Evolutionary conservation across 345 rosid genomes (phyloP).

Genomic region (Firmiana major): DNA sequence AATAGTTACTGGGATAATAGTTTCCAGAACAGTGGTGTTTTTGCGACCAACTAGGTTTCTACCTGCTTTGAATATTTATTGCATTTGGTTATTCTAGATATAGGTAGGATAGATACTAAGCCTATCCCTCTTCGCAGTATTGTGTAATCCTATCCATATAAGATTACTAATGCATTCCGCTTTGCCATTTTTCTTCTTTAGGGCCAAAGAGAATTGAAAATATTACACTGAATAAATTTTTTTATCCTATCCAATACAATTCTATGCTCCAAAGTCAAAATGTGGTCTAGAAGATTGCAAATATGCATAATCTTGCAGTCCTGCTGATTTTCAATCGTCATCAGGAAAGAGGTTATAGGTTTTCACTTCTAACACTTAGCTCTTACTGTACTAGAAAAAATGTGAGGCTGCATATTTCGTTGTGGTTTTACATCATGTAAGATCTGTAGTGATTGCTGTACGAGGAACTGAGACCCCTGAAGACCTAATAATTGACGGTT

Average conservation of each 20-base stretch:
- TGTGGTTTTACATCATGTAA: conserved; percentile 70
- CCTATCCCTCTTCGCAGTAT: background rate
- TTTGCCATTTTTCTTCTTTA: background rate
- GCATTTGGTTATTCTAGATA: background rate
- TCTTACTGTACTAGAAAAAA: conserved; percentile 45
- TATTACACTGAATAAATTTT: too few relatives aligned
- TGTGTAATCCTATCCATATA: background rate
- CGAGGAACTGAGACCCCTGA: conserved; percentile 96
- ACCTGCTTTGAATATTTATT: background rate
- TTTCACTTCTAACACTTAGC: background rate
- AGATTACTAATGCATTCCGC: background rate
- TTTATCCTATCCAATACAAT: background rate
- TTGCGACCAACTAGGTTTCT: background rate
- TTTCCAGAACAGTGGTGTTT: background rate
- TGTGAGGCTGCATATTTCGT: conserved; percentile 89
- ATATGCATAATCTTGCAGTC: background rate
- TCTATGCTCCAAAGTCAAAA: background rate
- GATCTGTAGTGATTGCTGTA: conserved; percentile 71
- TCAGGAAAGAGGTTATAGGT: background rate
- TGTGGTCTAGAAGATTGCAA: background rate
- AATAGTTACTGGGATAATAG: background rate
- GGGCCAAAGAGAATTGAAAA: too few relatives aligned
- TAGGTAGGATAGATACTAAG: background rate
- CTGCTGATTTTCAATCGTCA: background rate
- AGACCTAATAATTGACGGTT: conserved; percentile 93